Base-by-base conservation (phyloP, 2,329 filamentous ascomycete genomes). In the Fusarium buxicola region DNA sequence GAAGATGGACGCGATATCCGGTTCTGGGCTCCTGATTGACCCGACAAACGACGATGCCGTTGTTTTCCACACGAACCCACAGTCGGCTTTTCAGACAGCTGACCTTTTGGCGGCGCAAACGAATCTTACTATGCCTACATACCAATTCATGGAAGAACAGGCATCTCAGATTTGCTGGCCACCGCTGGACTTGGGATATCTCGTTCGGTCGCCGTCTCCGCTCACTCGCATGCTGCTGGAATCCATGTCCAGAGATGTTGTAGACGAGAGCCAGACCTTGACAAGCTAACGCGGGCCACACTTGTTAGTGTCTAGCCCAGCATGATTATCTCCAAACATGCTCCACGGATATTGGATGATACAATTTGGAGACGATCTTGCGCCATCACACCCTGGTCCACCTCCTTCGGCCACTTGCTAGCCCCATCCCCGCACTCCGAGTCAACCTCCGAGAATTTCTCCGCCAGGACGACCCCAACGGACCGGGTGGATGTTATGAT, bases 61-160 rank as follows among this genome's bases (percentile, higher is more conserved):
- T 25, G 39, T 60, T 12, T 57, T 60, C 44, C 55, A 69, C 8
- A 4, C 60, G 11, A 52, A 49, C 38, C 15, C 65, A 1, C 41
- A 63, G 31, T n/a, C 55, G 2, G 43, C 39, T 3, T 70, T 68
- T 15, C 58, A 66, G 4, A 60, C 54, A 1, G 51, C 56, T 11
- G 59, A 68, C 7, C 47, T 70, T 10, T 32, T 69, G 11, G 54
- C 68, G 3, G 45, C 50, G 3, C 65, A 68, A 1, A 52, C 64
- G 7, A 65, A 56, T 28, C 60, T 66, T 35, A 25, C 55, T 12
- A 64, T 68, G 66, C 68, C 66, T 1, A 70, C 68, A 1, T 69
- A 70, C 25, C 68, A 70, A 38, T 70, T 70, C 46, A 70, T 70
- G 68, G 68, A 70, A 24, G 68, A 66, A 1, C 68, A 70, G 4